Conservation (phyloP, 768 basidiomycete genomes). For the Mycena chlorophos region DNA sequence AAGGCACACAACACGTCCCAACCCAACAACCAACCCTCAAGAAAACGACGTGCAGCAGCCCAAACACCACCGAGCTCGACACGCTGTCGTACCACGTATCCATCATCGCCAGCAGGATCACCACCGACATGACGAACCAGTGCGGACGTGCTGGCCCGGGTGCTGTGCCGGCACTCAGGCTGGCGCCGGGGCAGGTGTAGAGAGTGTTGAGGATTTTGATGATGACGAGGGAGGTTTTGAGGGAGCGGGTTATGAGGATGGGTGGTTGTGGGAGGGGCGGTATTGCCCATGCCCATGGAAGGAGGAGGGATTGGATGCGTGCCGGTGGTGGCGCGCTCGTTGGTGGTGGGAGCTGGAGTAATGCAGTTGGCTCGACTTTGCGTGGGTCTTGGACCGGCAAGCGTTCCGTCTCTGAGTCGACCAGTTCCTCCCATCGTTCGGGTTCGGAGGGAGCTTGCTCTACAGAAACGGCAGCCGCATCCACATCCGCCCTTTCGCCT, state of each 20-base stretch:
- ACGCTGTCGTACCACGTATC: slow-evolving; percentile 49
- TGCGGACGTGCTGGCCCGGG: too few species aligned
- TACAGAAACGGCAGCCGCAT: not conserved
- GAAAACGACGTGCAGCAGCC: slow-evolving; percentile 38
- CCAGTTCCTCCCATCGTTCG: too few species aligned
- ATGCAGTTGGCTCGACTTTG: too few species aligned
- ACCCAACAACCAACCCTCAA: slow-evolving; percentile 18
- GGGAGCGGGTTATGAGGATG: not conserved
- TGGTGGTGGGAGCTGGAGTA: too few species aligned
- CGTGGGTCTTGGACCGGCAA: too few species aligned
- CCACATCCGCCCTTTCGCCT: not conserved
- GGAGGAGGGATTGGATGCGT: too few species aligned
- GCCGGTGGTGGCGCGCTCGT: too few species aligned
- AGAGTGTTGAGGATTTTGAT: slow-evolving; percentile 25
- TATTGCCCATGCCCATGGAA: slow-evolving; percentile 16
- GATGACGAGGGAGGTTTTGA: not conserved
- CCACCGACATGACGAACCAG: slow-evolving; percentile 26
- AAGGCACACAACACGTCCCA: slow-evolving; percentile 10
- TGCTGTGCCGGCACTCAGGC: too few species aligned
- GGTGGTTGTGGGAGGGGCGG: not conserved
- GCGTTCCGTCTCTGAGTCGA: too few species aligned
- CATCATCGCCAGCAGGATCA: slow-evolving; percentile 39
- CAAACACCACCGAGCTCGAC: slow-evolving; percentile 38
- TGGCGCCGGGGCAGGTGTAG: slow-evolving; percentile 26
- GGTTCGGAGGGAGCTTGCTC: not conserved